Base-by-base conservation (phyloP, 495 filamentous ascomycete species). In the Acidiella bohemica region DNA sequence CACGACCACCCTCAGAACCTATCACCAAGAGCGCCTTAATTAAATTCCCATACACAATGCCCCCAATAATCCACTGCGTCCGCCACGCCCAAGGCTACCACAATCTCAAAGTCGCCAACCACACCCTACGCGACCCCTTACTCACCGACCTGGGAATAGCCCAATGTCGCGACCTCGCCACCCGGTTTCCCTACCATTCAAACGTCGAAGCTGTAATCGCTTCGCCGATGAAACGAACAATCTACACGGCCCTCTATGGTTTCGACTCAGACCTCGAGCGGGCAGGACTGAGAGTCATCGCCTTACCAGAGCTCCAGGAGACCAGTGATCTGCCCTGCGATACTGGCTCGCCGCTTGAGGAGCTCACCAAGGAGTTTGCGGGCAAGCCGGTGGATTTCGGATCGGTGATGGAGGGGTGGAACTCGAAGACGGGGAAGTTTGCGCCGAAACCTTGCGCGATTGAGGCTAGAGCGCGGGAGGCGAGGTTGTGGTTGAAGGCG, bases 251-350 rank as follows among this genome's bases (percentile, higher is more conserved):
- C 4, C 67, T 93, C 8, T 60, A 75, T 35, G 72, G 71, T 32
- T 94, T 94, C 61, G 59, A 56, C 32, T 64, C 76, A 3, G 57
- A 67, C 4, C 63, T 72, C 35, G 41, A 65, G 19, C 61, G 65
- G 13, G 64, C 67, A 10, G 63, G 63, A n/a, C 42, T 69, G 27
- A 65, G 65, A 20, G 56, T 93, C 33, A 66, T 83, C 35, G 75
- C 80, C 7, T 62, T 93, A 1, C 81, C 84, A 0, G 81, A 88
- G 42, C 55, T 84, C 0, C 88, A 95, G 59, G 88, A 95, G 60
- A 78, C 80, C 0, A 75, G 72, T 9, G 71, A 75, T 19, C 58
- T 81, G 13, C 75, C 84, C 0, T 92, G 87, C 60, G 86, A 96
- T 55, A 80, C 74, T 3, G 87, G 88, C 1, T 76, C 67, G 24